Base-by-base conservation (phyloP, 1,284 basidiomycete genomes). In the Pseudozyma tsukubaensis region DNA sequence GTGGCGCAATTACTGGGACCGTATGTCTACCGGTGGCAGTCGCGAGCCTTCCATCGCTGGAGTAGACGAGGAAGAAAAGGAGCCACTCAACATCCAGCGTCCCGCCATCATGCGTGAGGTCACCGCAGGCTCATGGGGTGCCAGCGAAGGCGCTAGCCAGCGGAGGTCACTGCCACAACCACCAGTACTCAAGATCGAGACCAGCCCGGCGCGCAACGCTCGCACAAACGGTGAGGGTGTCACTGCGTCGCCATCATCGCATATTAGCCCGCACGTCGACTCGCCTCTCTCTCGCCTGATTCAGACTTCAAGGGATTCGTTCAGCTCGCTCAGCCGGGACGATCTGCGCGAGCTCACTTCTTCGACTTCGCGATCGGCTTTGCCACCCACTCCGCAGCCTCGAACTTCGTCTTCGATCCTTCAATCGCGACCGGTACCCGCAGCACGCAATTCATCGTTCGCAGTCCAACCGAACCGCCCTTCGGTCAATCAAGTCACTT, bases 1-100 rank as follows among this genome's bases (percentile, higher is more conserved):
- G 71, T 73, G 71, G 71, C 44, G 60, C 16, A 60, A 50, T n/a
- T 68, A 68, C 57, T 73, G 65, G 71, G 57, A 68, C 4, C 60
- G 58, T 2, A 48, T 69, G 2, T 73, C 71, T 18, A 45, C 63
- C 10, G 21, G 44, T 5, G 55, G 51, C 24, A 61, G 57, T 34
- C 57, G 53, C 39, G 67, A 70, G 50, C 67, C 67, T 0, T 70
- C 67, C 13, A 48, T 65, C 7, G 40, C 18, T 10, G 67, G 57
- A 4, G 14, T 48, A 4, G 57, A 60, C 0, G 66, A 69, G 10
- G 56, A 59, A 12, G 61, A 64, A 16, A 52, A 50, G 43, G 49
- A 51, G 29, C 43, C 56, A 8, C 52, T 67, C 4, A 18, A 24
- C 12, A 12, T 48, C 14, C 18, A 45, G 4, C 55, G 35, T 13